Conservation (phyloP, 2,329 filamentous ascomycete genomes). For the Cladobotryum mycophilum region DNA sequence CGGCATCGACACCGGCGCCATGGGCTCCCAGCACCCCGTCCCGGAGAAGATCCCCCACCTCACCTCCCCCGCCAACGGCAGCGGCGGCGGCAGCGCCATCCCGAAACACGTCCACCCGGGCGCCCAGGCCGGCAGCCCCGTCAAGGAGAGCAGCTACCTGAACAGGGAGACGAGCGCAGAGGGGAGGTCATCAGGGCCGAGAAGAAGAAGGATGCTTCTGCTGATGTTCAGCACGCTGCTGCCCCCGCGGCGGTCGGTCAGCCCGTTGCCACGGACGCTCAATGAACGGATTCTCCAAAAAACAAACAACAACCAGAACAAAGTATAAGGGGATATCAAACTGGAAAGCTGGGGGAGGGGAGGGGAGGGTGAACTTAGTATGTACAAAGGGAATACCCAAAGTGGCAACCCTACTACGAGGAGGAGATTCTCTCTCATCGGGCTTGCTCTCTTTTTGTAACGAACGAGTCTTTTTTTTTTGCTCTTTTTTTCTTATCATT, state of each 20-base stretch:
- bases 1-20: conserved; percentile 84
- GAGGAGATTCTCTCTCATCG: too few relatives aligned
- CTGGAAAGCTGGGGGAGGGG: neutral
- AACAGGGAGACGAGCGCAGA: conserved; percentile 74
- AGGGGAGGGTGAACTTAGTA: neutral
- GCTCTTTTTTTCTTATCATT: neutral
- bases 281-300: neutral
- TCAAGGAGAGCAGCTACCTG: conserved; percentile 86
- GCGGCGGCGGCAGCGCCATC: conserved; percentile 20
- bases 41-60: conserved; percentile 94
- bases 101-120: conserved; percentile 38
- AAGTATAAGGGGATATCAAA: neutral
- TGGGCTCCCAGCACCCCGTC: conserved; percentile 90
- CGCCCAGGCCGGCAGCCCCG: conserved; percentile 65
- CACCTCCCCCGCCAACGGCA: conserved; percentile 54
- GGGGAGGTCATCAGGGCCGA: conserved; percentile 24
- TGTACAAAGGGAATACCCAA: neutral
- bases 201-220: conserved; percentile 5
- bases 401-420: neutral
- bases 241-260: neutral
- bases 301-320: neutral
- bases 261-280: neutral
- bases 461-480: neutral
- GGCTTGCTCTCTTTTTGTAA: neutral
- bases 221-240: neutral